Evolutionary conservation across 169 alveolate species (phyloP), one percentile per base, ranked within the genome.

Genomic region (Haemoproteus tartakovskyi): DNA sequence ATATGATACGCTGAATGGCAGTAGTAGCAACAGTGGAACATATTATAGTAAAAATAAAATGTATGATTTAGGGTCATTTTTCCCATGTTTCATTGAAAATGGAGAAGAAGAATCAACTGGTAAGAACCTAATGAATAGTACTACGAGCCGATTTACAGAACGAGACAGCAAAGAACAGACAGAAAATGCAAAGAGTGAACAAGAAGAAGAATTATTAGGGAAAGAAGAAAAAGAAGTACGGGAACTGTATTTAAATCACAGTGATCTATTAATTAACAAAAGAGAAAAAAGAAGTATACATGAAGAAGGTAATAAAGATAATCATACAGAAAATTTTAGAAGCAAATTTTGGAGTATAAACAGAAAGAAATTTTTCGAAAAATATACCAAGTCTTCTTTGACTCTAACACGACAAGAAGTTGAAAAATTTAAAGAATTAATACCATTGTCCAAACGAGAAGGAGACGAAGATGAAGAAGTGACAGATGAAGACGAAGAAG

Each of bases 231-330:
- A 30, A 3, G 14, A 61, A 45, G 21, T 14, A 4, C 36, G 30
- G 36, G 8, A 24, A 27, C 30, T 52, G 4, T 41, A 43, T 27
- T 5, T 70, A n/a, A 43, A 54, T 70, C 83, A 54, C 45, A 60
- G 29, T 27, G 83, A 70, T 70, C 45, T 70, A 36, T 36, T 70
- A 41, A 70, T 70, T 41, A 70, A 70, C 33, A 70, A 70, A 38
- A 52, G 83, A 43, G 74, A 41, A 41, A 70, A 70, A 57, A 45
- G 33, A n/a, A 47, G 41, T 21, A 36, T 70, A n/a, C 38, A 59
- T 27, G 46, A 70, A 5, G 59, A 52, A 9, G 45, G 38, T 47
- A 56, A 27, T 16, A 70, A 41, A 19, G 60, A 54, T n/a, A 52
- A 22, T 40, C 22, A 19, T 5, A 29, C 33, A 27, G 29, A 54